These are phyloP conservation scores for Klebsormidium nitens DNA, from an alignment of 139 green algal genomes.

Conservation along the genomic window DNA sequence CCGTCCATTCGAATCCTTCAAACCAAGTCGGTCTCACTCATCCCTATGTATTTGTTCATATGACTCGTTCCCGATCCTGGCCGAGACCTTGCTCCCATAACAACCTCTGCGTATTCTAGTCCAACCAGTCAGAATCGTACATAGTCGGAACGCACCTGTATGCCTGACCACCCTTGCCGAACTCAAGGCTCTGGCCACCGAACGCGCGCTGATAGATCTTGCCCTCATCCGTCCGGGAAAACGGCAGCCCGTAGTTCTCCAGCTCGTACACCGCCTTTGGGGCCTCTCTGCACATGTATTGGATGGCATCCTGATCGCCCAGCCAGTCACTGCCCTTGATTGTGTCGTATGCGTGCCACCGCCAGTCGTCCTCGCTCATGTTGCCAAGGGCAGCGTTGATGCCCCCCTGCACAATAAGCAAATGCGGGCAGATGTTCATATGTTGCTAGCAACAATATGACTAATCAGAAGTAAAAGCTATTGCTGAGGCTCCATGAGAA, in stretches of 20 bases:
- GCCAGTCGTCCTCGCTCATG: slow-evolving; percentile 96
- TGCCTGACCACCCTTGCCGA: slow-evolving; percentile 80
- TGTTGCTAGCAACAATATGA: too few species aligned
- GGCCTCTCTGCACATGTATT: slow-evolving; percentile 89
- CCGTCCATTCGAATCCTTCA: too few species aligned
- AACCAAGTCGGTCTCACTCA: too few species aligned
- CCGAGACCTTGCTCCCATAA: too few species aligned
- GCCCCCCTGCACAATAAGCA: slow-evolving; percentile 54
- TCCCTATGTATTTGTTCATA: too few species aligned
- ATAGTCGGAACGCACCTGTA: slow-evolving; percentile 77
- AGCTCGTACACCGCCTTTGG: slow-evolving; percentile 94
- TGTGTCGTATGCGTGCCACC: slow-evolving; percentile 99
- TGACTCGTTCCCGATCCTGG: too few species aligned
- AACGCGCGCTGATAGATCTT: slow-evolving; percentile 99
- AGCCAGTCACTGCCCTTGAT: slow-evolving; percentile 99
- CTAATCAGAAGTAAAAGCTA: too few species aligned
- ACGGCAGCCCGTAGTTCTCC: slow-evolving; percentile 97
- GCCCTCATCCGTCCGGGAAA: slow-evolving; percentile 94
- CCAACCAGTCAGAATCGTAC: neutral
- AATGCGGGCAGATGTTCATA: too few species aligned
- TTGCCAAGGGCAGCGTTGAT: slow-evolving; percentile 99
- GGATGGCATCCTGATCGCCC: slow-evolving; percentile 56
- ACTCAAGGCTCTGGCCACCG: slow-evolving; percentile 88
- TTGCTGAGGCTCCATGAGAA: too few species aligned
- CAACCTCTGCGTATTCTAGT: neutral